Percentiles rank a stretch among this genome's conserved stretches.
These are phyloP conservation scores for Crotalaria pallida DNA, from an alignment of 306 rosid species.

Conservation along the genomic window DNA sequence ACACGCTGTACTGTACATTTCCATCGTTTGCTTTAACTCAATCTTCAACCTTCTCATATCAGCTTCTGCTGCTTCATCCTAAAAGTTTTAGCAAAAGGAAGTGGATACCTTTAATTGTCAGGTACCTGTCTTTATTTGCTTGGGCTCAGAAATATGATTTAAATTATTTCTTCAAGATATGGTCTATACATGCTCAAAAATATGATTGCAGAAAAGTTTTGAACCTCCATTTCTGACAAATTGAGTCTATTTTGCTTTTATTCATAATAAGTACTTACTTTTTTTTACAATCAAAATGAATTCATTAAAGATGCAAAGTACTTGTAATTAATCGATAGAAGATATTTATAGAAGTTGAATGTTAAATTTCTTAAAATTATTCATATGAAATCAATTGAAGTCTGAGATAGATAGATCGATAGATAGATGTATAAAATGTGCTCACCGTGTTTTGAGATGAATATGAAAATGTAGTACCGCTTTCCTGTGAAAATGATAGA, in stretches of 20 bases:
- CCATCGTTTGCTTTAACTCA: conserved; percentile 95
- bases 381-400: not conserved
- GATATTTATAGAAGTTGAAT: no score
- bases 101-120: not conserved
- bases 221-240: no score
- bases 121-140: not conserved
- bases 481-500: conserved; percentile 48
- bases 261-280: no score
- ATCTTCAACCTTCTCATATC: conserved; percentile 86
- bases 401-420: not conserved
- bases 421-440: not conserved
- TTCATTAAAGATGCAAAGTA: no score
- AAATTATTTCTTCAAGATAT: no score
- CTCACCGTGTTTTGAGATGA: conserved; percentile 65
- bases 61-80: conserved; percentile 79
- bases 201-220: no score
- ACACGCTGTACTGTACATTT: conserved; percentile 42
- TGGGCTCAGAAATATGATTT: not conserved
- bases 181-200: no score
- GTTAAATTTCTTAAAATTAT: no score
- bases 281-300: no score
- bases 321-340: no score
- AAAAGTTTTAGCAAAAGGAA: conserved; percentile 17
- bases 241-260: no score
- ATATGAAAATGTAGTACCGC: conserved; percentile 43